Percentiles rank a stretch among this genome's conserved stretches.
Evolutionary conservation across 805 yeast genomes (phyloP).

Genomic region (Nakazawaea holstii): DNA sequence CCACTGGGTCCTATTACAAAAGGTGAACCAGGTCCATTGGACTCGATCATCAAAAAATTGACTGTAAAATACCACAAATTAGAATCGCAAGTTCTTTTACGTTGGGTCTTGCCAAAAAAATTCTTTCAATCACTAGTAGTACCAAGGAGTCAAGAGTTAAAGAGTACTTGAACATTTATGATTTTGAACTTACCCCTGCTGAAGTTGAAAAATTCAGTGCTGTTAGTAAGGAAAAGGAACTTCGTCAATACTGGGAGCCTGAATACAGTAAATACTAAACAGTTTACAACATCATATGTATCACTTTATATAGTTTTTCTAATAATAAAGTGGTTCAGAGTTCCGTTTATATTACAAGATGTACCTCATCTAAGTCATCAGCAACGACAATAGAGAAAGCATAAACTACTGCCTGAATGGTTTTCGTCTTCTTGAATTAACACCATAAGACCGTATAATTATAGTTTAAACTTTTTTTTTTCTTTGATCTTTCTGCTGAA

Average conservation of each 20-base stretch:
- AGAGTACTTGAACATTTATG: conserved; percentile 27
- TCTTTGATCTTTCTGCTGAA: no score
- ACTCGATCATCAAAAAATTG: conserved; percentile 31
- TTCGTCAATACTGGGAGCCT: conserved; percentile 27
- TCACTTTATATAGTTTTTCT: no score
- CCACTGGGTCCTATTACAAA: conserved; percentile 61
- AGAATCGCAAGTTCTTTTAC: conserved; percentile 54
- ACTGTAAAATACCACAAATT: conserved; percentile 47
- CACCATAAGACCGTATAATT: no score
- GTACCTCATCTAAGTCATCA: no score
- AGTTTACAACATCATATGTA: no score
- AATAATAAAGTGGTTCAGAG: no score
- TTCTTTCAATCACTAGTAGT: conserved; percentile 42
- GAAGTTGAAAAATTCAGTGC: conserved; percentile 22
- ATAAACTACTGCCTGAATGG: no score
- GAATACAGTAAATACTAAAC: conserved; percentile 19
- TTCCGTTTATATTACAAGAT: no score
- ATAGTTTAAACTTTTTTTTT: no score
- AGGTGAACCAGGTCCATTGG: conserved; percentile 36
- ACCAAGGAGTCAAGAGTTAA: conserved; percentile 31
- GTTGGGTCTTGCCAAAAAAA: conserved; percentile 54
- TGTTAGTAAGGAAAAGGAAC: conserved; percentile 19
- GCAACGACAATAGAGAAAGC: no score
- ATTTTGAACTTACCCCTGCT: conserved; percentile 23
- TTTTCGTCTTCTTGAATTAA: no score